phyloP scores from a whole-genome alignment of 495 filamentous ascomycete species.

The Annulohypoxylon moriforme region DNA sequence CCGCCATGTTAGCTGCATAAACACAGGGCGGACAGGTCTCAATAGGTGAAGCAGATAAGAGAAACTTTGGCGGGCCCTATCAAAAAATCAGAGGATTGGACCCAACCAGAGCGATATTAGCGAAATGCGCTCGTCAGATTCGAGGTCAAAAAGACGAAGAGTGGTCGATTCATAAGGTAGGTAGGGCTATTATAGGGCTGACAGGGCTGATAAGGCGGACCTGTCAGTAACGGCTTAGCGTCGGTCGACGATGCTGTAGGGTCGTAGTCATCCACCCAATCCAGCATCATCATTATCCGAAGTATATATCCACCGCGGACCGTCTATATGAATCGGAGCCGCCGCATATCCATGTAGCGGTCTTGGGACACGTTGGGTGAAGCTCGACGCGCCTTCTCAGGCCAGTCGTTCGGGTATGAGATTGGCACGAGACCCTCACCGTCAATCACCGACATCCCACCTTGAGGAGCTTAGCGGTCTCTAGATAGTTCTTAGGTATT shows the following conservation, averaged over 20 bases:
- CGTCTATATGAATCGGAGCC: conserved; percentile 10
- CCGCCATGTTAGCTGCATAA: conserved; percentile 26
- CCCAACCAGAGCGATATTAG: neutral
- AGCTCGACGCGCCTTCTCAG: conserved; percentile 1
- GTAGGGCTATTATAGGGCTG: conserved; percentile 36
- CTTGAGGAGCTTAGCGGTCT: conserved; percentile 26
- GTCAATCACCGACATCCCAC: conserved; percentile 30
- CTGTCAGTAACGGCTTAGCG: conserved; percentile 36
- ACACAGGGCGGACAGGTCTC: neutral
- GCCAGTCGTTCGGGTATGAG: conserved; percentile 1
- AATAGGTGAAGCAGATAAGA: conserved; percentile 12
- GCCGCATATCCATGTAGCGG: conserved; percentile 13
- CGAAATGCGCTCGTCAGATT: neutral
- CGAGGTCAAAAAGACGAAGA: conserved; percentile 20
- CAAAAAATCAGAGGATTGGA: conserved; percentile 13
- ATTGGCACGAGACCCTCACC: neutral
- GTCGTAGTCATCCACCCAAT: conserved; percentile 31
- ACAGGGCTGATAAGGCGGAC: conserved; percentile 42
- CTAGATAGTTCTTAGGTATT: neutral
- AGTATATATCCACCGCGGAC: conserved; percentile 32
- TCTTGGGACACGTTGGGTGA: conserved; percentile 1
- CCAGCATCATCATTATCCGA: conserved; percentile 27
- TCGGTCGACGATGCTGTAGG: conserved; percentile 35
- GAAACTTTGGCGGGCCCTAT: neutral
- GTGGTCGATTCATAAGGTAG: conserved; percentile 28